Percentiles rank a stretch among this genome's conserved stretches.
These are phyloP conservation scores for Mycena rebaudengoi DNA, from an alignment of 768 basidiomycete genomes.

Conservation along the genomic window DNA sequence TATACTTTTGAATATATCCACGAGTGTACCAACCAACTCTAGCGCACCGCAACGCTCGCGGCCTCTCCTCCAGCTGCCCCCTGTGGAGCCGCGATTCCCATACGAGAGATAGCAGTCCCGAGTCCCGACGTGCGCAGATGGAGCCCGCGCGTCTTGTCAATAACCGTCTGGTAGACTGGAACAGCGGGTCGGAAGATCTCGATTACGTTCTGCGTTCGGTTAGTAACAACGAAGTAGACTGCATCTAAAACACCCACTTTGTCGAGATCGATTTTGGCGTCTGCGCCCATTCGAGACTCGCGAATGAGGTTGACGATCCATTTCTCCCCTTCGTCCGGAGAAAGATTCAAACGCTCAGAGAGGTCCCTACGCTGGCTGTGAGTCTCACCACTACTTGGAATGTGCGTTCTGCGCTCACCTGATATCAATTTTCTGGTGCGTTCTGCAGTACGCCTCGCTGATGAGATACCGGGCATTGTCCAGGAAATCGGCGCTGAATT, in stretches of 20 bases:
- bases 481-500: conserved; percentile 92
- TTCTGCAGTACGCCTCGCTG: conserved; percentile 97
- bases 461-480: conserved; percentile 97
- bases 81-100: conserved; percentile 29
- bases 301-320: conserved; percentile 99
- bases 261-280: conserved; percentile 97
- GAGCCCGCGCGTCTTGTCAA: conserved; percentile 94
- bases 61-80: not conserved
- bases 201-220: conserved; percentile 82
- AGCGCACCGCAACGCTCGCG: conserved; percentile 16
- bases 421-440: conserved; percentile 93
- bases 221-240: not conserved
- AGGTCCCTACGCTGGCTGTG: conserved; percentile 70
- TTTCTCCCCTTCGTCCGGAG: conserved; percentile 96
- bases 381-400: too few species aligned
- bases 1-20: conserved; percentile 22
- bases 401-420: conserved; percentile 70
- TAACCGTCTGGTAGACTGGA: conserved; percentile 92
- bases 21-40: not conserved
- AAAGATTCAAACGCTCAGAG: conserved; percentile 91
- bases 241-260: conserved; percentile 62
- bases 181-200: conserved; percentile 91
- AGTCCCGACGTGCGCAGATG: conserved; percentile 91
- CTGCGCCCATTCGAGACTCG: conserved; percentile 95
- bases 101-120: conserved; percentile 70